Base-by-base conservation (phyloP, 73 alveolate species). In the Stentor roeselii region DNA sequence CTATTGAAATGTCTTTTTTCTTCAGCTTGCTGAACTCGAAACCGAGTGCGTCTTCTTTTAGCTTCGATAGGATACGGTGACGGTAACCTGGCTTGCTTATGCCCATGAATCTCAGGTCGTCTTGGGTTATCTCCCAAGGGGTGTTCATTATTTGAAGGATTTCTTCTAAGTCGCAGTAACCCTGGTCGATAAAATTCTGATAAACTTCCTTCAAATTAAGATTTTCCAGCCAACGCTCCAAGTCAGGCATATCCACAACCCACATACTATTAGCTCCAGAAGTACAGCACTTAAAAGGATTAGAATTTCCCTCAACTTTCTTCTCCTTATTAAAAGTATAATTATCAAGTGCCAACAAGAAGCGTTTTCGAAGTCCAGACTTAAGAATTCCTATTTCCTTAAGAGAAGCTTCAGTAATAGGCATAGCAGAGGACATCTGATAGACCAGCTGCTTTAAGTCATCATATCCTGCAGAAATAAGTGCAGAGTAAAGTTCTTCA, bases 381-480 rank as follows among this genome's bases (percentile, higher is more conserved):
- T 58, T 58, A 2, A 2, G 1, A 58, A 58, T 58, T 31, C 74
- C 74, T 21, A 58, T 58, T 2, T 31, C 74, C 2, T 21, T 31
- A 0, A 58, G 2, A 2, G 74, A 21, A 21, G 15, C 74, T 58
- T 58, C 74, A 0, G 74, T 21, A 58, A 58, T 58, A 58, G 74
- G 74, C 15, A 58, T n/a, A 1, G 74, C 27, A 2, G 74, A 58
- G 27, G 15, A 21, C 74, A 58, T n/a, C 2, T 58, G 74, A 1
- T n/a, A 58, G 0, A 31, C 27, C 74, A 58, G 15, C 27, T 58
- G 74, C 27, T 58, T 31, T 0, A 58, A 21, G 27, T 58, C 74
- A 58, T 58, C 74, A 58, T 58, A 58, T 58, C 74, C 74, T 21
- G 74, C 74, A n/a, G 27, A n/a, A n/a, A 58, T 58, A n/a, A 58